Evolutionary conservation across 2,329 filamentous ascomycete genomes (phyloP).

Genomic region (Epicoccum sorghinum): DNA sequence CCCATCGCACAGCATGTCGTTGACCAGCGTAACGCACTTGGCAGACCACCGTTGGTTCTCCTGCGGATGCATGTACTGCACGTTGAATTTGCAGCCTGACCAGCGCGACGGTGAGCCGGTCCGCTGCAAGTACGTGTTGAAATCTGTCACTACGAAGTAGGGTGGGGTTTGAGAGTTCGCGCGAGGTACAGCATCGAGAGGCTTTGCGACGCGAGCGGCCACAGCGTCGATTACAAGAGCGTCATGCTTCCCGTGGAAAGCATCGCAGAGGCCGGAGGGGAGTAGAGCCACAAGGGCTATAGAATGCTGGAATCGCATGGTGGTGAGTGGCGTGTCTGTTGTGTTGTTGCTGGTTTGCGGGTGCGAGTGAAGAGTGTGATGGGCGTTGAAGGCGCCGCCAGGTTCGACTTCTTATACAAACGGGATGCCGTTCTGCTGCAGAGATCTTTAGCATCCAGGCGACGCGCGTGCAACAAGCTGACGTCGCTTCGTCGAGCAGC

Average conservation of each 20-base stretch:
- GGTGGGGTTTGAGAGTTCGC: neutral
- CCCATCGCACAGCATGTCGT: neutral
- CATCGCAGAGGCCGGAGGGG: neutral
- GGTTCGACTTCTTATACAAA: conserved; percentile 8
- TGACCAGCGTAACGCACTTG: neutral
- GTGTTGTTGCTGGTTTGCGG: neutral
- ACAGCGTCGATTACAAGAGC: neutral
- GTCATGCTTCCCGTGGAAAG: neutral
- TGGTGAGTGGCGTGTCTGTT: neutral
- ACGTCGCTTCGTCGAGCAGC: neutral
- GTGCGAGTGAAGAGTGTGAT: neutral
- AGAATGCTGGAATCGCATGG: conserved; percentile 2
- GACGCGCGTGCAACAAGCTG: neutral
- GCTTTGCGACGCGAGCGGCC: neutral
- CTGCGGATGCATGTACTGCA: neutral
- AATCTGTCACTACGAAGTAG: neutral
- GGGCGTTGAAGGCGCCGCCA: conserved; percentile 6
- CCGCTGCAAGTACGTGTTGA: conserved; percentile 1
- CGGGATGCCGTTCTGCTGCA: neutral
- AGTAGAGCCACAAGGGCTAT: neutral
- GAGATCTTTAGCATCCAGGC: neutral
- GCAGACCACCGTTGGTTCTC: neutral
- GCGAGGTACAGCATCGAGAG: neutral
- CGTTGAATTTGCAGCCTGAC: neutral
- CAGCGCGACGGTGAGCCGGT: neutral